Conservation (phyloP, 78 protist genomes). For the Mantamonas sphyraenae region DNA sequence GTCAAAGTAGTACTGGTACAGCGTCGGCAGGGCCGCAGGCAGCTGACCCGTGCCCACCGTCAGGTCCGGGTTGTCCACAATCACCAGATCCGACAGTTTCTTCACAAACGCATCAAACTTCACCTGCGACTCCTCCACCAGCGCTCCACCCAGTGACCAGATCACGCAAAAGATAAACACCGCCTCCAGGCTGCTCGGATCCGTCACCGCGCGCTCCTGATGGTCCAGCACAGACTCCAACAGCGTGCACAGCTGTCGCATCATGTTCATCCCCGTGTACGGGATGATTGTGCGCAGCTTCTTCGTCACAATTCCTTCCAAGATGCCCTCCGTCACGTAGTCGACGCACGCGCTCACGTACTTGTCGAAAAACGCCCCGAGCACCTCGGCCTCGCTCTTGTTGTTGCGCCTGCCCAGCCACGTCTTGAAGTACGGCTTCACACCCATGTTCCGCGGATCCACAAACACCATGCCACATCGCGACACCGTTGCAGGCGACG, state of each 20-base stretch:
- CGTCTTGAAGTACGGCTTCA: conserved; percentile 29
- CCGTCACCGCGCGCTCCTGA: conserved; percentile 3
- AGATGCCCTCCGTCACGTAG: conserved; percentile 60
- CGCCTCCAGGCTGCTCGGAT: conserved; percentile 41
- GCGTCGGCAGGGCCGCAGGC: conserved; percentile 45
- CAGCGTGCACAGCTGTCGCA: conserved; percentile 46
- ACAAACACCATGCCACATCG: conserved; percentile 91
- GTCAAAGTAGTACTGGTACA: conserved; percentile 58
- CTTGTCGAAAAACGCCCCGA: conserved; percentile 32
- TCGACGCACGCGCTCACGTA: conserved; percentile 26
- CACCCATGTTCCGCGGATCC: conserved; percentile 79
- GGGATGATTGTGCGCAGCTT: conserved; percentile 8
- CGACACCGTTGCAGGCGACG: conserved; percentile 89
- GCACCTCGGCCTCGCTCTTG: conserved; percentile 10
- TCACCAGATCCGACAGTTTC: conserved; percentile 7
- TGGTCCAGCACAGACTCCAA: conserved; percentile 23
- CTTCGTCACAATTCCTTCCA: not conserved
- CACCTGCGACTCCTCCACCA: conserved; percentile 22
- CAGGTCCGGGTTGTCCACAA: not conserved
- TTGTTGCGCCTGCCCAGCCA: conserved; percentile 31
- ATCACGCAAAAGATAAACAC: conserved; percentile 33
- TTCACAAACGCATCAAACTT: conserved; percentile 54
- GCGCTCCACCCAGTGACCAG: conserved; percentile 69
- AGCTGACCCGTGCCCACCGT: conserved; percentile 18
- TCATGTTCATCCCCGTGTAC: conserved; percentile 26